A percentile compares a stretch with the other conserved stretches of the same genome.
phyloP scores from a whole-genome alignment of 2,329 filamentous ascomycete species.

The Fusarium beomiforme region DNA sequence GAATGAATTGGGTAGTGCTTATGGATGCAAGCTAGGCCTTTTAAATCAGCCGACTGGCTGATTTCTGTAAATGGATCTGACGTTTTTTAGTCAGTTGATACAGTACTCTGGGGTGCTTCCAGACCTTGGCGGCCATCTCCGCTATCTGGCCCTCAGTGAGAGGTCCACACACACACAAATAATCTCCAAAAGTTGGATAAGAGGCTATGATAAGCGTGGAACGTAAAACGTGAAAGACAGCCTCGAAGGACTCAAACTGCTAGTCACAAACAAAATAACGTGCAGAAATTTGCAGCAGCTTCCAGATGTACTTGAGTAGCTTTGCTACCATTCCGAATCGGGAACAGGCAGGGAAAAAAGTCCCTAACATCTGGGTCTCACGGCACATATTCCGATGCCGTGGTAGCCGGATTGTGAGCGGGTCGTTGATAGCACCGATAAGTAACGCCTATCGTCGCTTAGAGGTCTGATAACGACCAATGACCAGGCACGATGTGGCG shows the following conservation, averaged over 20 bases:
- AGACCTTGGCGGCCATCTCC: neutral
- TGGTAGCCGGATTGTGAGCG: slow-evolving; percentile 15
- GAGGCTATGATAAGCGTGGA: too few species aligned
- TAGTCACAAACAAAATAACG: too few species aligned
- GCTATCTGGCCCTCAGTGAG: neutral
- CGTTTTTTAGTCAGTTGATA: fast-evolving
- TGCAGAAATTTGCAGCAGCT: neutral
- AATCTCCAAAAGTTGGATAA: too few species aligned
- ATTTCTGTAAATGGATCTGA: fast-evolving
- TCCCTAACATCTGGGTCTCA: neutral
- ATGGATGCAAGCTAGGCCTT: neutral
- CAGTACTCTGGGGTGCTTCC: fast-evolving
- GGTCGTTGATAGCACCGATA: neutral
- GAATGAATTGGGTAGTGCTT: fast-evolving
- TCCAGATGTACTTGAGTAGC: neutral
- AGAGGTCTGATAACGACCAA: neutral
- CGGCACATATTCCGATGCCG: slow-evolving; percentile 13
- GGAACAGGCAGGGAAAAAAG: slow-evolving; percentile 4
- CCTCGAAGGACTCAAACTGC: neutral
- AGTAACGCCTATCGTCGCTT: neutral
- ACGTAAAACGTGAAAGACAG: too few species aligned
- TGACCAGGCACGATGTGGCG: neutral
- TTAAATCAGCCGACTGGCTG: fast-evolving
- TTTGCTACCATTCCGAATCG: neutral
- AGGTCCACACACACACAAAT: too few species aligned